A percentile compares a stretch with the other conserved stretches of the same genome.
Evolutionary conservation across 2,329 filamentous ascomycete species (phyloP).

Genomic region (Talaromyces islandicus): DNA sequence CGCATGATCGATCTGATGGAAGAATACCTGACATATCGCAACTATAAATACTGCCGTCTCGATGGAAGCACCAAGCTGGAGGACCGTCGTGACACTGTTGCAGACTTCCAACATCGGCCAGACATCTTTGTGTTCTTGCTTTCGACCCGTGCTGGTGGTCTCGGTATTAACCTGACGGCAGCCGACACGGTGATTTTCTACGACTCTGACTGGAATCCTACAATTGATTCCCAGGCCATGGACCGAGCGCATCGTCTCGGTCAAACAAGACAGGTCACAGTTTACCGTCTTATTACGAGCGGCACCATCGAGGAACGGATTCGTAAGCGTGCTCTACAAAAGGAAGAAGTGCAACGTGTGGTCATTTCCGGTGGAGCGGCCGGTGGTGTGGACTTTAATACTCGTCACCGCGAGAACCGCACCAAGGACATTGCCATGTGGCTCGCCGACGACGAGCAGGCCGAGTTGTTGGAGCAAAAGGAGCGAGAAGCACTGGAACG

Average conservation of each 20-base stretch:
- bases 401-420: slow-evolving; percentile 80
- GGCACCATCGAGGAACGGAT: slow-evolving; percentile 98
- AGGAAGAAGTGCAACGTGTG: slow-evolving; percentile 96
- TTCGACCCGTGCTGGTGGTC: slow-evolving; percentile 90
- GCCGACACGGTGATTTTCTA: slow-evolving; percentile 99
- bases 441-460: slow-evolving; percentile 95
- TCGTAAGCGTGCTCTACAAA: slow-evolving; percentile 90
- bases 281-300: slow-evolving; percentile 94
- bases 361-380: slow-evolving; percentile 83
- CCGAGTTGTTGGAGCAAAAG: slow-evolving; percentile 84
- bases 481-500: slow-evolving; percentile 75
- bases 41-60: slow-evolving; percentile 96
- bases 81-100: slow-evolving; percentile 90
- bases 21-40: slow-evolving; percentile 96
- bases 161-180: slow-evolving; percentile 94
- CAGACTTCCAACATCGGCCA: slow-evolving; percentile 89
- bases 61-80: slow-evolving; percentile 97
- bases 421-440: slow-evolving; percentile 99
- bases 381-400: slow-evolving; percentile 92
- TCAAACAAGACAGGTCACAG: slow-evolving; percentile 91
- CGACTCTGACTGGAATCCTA: slow-evolving; percentile 98
- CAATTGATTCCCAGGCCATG: slow-evolving; percentile 98
- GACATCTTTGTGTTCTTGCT: slow-evolving; percentile 97
- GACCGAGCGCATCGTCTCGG: slow-evolving; percentile 96
- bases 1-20: slow-evolving; percentile 99